A percentile compares a stretch with the other conserved stretches of the same genome.
Conservation (phyloP, 306 rosid species). For the Vigna radiata region DNA sequence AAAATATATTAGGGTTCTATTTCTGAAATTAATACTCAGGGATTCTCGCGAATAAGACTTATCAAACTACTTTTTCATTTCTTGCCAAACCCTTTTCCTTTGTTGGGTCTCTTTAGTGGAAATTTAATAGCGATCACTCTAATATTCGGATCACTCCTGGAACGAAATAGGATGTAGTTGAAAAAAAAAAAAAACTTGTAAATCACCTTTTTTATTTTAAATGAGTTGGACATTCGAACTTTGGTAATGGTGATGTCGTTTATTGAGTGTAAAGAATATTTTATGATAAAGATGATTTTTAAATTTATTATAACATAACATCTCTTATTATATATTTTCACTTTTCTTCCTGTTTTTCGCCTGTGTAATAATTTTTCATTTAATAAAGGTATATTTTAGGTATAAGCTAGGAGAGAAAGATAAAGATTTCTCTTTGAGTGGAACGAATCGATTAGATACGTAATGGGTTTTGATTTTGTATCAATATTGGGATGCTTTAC, state of each 20-base stretch:
- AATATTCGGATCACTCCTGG: constrained; percentile 18
- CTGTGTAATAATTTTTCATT: background rate
- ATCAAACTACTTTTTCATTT: constrained; percentile 1
- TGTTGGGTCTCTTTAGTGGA: background rate
- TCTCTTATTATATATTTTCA: background rate
- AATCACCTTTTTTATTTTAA: constrained; percentile 1
- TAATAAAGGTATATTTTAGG: constrained; percentile 24
- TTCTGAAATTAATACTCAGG: background rate
- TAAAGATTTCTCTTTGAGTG: constrained; percentile 38
- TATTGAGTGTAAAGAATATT: constrained; percentile 27
- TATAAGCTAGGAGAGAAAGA: constrained; percentile 24
- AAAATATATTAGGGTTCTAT: background rate
- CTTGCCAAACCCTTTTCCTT: background rate
- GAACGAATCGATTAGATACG: constrained; percentile 47
- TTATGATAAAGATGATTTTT: background rate
- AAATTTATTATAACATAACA: background rate
- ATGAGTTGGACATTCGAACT: constrained; percentile 29
- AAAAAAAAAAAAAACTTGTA: background rate
- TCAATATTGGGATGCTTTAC: constrained; percentile 18
- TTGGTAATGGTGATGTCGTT: constrained; percentile 5
- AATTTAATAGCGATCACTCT: constrained; percentile 2
- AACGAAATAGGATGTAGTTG: background rate
- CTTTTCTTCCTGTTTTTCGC: background rate
- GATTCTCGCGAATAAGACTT: background rate
- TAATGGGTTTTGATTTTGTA: constrained; percentile 46